These are phyloP conservation scores for Penicillium samsonianum DNA, from an alignment of 495 filamentous ascomycete species.

Conservation along the genomic window DNA sequence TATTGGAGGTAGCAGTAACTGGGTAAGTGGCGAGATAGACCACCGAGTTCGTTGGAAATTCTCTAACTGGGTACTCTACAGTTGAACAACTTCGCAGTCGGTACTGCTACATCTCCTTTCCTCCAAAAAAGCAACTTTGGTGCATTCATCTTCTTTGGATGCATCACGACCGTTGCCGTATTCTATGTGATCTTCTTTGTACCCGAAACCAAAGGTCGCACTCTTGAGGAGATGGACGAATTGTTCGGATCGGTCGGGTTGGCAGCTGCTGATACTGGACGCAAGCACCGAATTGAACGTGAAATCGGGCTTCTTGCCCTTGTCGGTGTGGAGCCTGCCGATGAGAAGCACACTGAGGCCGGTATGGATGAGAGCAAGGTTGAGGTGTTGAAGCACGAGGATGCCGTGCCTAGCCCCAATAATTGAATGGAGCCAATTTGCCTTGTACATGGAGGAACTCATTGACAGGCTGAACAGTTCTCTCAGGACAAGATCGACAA, in stretches of 20 bases:
- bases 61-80: constrained; percentile 27
- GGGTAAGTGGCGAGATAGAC: constrained; percentile 28
- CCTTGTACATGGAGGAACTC: neutral
- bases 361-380: constrained; percentile 1
- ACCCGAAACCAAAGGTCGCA: constrained; percentile 59
- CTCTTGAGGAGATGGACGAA: constrained; percentile 58
- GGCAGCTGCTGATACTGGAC: constrained; percentile 34
- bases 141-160: constrained; percentile 51
- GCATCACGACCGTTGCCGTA: constrained; percentile 49
- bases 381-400: constrained; percentile 11
- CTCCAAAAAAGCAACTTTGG: constrained; percentile 37
- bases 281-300: constrained; percentile 37
- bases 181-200: constrained; percentile 53
- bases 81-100: constrained; percentile 54
- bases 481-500: neutral
- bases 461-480: neutral
- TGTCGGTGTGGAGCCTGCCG: constrained; percentile 25
- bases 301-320: constrained; percentile 37
- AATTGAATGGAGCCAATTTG: neutral
- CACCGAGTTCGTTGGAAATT: neutral
- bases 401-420: constrained; percentile 7
- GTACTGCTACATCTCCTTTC: constrained; percentile 42
- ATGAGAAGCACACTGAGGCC: constrained; percentile 15
- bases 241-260: constrained; percentile 47
- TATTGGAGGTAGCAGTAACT: constrained; percentile 45